These are phyloP conservation scores for Brassica carinata DNA, from an alignment of 345 rosid species.

Conservation along the genomic window DNA sequence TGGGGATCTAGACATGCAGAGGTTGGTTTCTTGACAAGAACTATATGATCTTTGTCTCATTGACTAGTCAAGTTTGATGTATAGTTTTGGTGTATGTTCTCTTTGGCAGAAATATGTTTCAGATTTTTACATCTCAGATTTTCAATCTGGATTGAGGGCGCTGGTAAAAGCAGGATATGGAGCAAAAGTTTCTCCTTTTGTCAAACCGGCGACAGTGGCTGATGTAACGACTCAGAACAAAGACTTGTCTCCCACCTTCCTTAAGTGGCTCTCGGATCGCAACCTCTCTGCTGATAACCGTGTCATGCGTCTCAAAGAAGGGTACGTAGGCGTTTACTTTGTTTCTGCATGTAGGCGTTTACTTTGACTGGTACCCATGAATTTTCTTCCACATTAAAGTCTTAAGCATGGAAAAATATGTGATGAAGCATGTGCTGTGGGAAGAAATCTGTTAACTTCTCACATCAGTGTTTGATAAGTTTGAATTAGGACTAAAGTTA, in stretches of 20 bases:
- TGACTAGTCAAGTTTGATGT: conserved; percentile 4
- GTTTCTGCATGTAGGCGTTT: conserved; percentile 12
- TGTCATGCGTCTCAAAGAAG: conserved; percentile 90
- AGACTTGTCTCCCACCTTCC: conserved; percentile 71
- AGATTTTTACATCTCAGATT: conserved; percentile 92
- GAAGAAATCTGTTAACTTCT: conserved; percentile 14
- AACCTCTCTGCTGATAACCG: conserved; percentile 73
- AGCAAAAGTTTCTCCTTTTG: conserved; percentile 85
- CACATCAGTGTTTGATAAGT: conserved; percentile 21
- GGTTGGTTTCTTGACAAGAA: conserved; percentile 29
- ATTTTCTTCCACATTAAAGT: conserved; percentile 15
- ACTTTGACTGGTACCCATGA: conserved; percentile 16
- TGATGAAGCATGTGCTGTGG: neutral
- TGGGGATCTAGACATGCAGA: conserved; percentile 92
- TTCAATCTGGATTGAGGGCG: conserved; percentile 90
- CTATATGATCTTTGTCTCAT: neutral
- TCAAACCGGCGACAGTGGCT: conserved; percentile 70
- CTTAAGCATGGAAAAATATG: conserved; percentile 2
- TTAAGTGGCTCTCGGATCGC: conserved; percentile 79
- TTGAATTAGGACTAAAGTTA: conserved; percentile 12
- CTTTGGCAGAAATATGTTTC: conserved; percentile 72
- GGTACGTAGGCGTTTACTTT: conserved; percentile 47
- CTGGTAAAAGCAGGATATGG: conserved; percentile 92
- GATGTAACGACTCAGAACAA: conserved; percentile 62
- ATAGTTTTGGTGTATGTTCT: neutral